Base-by-base conservation (phyloP, 345 rosid genomes). In the Citrus medica region DNA sequence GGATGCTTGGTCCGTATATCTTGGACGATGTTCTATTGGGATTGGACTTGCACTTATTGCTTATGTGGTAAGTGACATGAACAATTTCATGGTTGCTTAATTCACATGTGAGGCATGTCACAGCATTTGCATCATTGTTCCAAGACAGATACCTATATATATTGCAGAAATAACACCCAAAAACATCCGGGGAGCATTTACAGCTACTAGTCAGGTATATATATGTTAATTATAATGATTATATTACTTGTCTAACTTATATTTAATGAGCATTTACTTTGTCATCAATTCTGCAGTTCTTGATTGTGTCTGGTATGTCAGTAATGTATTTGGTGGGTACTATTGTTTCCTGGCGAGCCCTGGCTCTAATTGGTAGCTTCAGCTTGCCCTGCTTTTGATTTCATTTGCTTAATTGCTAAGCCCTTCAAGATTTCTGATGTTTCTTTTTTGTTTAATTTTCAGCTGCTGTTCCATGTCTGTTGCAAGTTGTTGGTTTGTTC, bases 1-100 rank as follows among this genome's bases (percentile, higher is more conserved):
- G 89, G 74, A 53, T 67, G 80, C 83, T 69, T 84, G 78, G 84
- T 77, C 77, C 55, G 80, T 86, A 9, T 82, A 88, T 74, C 32
- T 83, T 38, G 89, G 88, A 51, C 76, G 91, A 75, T 58, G 80
- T 13, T 77, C 72, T 1, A 21, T 58, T 8, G 88, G 90, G 5
- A 67, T 83, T 27, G 89, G 89, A 80, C 12, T 81, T 25, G 84
- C 84, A 61, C 22, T 86, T 53, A 32, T 79, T 28, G 71, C 78
- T 76, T 86, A 82, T 67, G 85, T 78, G 85, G 91, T 84, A 81
- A 78, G 19, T 42, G 40, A 12, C 10, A 1, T 46, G 35, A 62
- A 53, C 46, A 37, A 5, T 35, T 74, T 69, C 33, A 12, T 32
- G 58, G 42, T 56, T 58, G 19, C 37, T 32, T 48, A 46, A 48